Evolutionary conservation across 768 basidiomycete species (phyloP).

Genomic region (Lactarius psammicola): DNA sequence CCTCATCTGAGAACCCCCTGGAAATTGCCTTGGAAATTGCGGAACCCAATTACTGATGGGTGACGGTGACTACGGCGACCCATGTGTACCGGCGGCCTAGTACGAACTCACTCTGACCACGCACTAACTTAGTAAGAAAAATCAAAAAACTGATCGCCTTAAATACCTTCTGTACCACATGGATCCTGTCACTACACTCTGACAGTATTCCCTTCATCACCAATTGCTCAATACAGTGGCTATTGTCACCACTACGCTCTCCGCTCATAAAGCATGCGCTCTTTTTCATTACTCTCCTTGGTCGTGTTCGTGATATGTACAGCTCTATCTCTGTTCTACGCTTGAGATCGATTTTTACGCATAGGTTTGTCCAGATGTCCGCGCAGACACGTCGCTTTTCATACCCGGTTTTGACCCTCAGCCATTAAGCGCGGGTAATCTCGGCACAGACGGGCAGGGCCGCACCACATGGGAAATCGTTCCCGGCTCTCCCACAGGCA

Average conservation of each 20-base stretch:
- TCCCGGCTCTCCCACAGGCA: conserved; percentile 6
- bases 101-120: no score
- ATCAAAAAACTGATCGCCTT: background rate
- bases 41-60: no score
- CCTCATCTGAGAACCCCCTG: no score
- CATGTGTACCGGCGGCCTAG: no score
- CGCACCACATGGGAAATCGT: conserved; percentile 20
- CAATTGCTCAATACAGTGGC: background rate
- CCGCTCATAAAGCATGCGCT: conserved; percentile 18
- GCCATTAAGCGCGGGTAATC: conserved; percentile 15
- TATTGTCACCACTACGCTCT: conserved; percentile 4
- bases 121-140: no score
- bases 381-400: conserved; percentile 15
- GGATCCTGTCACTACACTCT: background rate
- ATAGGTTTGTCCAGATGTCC: conserved; percentile 5
- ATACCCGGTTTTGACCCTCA: conserved; percentile 19
- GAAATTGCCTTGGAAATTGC: no score
- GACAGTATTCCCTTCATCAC: background rate
- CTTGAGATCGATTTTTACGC: background rate
- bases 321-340: background rate
- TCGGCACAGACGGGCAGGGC: conserved; percentile 13
- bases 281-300: conserved; percentile 2
- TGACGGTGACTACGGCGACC: no score
- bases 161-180: background rate
- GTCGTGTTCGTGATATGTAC: conserved; percentile 3